Evolutionary conservation across 257 asterid species (phyloP), one percentile per base, ranked within the genome.

Genomic region (Solanum chmielewskii): DNA sequence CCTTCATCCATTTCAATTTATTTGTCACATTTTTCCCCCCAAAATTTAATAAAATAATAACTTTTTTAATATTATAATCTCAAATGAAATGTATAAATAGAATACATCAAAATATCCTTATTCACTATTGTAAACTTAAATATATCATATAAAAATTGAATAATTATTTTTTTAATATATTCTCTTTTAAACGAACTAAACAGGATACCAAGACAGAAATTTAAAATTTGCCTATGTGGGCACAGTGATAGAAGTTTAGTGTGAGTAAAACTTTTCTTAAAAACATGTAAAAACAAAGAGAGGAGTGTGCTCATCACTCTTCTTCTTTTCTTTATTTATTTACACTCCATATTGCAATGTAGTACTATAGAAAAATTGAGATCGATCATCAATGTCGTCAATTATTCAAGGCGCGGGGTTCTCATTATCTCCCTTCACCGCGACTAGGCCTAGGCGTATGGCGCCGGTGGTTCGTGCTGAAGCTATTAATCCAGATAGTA

Each of bases 401-500:
- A 87, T 92, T 7, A 89, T 88, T 60, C 87, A 86, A 44, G 85
- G 92, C 39, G 64, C n/a, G 11, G 90, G 90, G 39, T 64, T 90
- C 27, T 56, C 93, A 4, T 71, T 23, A 23, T 56, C 88, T 3
- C 44, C 74, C 11, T 71, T 47, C 44, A 44, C 84, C 23, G 60
- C 62, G 10, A 89, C 52, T 68, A 89, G 52, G 80, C 90, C 89
- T 5, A 88, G 94, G 91, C 89, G 96, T 89, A 90, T 87, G 93
- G 94, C n/a, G n/a, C 64, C 92, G 93, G 92, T 88, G 91, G 98
- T 94, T 75, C 89, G 94, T 87, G 98, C 98, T 49, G 98, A 95
- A 91, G 83, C 92, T 13, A 88, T 96, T 70, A 95, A 96, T 87
- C 98, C 96, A 10, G 93, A 87, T 6, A 95, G 98, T 31, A 96